Evolutionary conservation across 768 basidiomycete genomes (phyloP).

Genomic region (Lactifluus volemus): DNA sequence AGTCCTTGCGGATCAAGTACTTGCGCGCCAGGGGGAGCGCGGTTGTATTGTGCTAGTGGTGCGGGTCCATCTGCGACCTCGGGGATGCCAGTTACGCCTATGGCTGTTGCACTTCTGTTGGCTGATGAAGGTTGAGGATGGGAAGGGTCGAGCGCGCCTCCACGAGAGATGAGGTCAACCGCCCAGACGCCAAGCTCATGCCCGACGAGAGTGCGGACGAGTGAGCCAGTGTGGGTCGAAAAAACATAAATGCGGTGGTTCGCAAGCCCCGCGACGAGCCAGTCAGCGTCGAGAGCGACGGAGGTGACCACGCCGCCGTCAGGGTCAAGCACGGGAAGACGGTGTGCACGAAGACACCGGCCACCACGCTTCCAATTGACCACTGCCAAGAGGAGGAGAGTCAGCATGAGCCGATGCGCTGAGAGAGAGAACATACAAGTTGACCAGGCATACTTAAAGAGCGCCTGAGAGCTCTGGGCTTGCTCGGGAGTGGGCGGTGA

Average conservation of each 20-base stretch:
- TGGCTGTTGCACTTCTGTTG: neutral
- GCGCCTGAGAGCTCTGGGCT: slow-evolving; percentile 1
- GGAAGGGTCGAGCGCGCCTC: slow-evolving; percentile 32
- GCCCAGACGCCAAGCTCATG: slow-evolving; percentile 93
- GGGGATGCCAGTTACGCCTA: neutral
- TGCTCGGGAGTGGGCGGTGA: neutral
- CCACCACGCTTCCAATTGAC: slow-evolving; percentile 23
- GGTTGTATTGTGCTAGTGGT: slow-evolving; percentile 10
- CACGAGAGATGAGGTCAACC: slow-evolving; percentile 64
- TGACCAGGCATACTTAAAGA: slow-evolving; percentile 17
- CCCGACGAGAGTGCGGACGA: slow-evolving; percentile 69
- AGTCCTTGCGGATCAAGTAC: slow-evolving; percentile 8
- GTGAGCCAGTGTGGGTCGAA: slow-evolving; percentile 66
- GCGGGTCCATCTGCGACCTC: slow-evolving; percentile 10
- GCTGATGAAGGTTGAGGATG: neutral
- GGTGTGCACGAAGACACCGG: slow-evolving; percentile 15
- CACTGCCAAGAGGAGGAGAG: neutral
- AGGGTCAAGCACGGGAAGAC: slow-evolving; percentile 24
- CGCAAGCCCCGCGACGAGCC: slow-evolving; percentile 84
- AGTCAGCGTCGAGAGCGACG: slow-evolving; percentile 71
- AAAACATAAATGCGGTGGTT: slow-evolving; percentile 82
- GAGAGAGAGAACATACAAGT: slow-evolving; percentile 10
- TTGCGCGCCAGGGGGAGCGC: slow-evolving; percentile 13
- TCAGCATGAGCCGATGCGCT: neutral
- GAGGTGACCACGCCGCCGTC: slow-evolving; percentile 76